These are phyloP conservation scores for Endoconidiophora polonica DNA, from an alignment of 2,329 filamentous ascomycete genomes.

Conservation along the genomic window DNA sequence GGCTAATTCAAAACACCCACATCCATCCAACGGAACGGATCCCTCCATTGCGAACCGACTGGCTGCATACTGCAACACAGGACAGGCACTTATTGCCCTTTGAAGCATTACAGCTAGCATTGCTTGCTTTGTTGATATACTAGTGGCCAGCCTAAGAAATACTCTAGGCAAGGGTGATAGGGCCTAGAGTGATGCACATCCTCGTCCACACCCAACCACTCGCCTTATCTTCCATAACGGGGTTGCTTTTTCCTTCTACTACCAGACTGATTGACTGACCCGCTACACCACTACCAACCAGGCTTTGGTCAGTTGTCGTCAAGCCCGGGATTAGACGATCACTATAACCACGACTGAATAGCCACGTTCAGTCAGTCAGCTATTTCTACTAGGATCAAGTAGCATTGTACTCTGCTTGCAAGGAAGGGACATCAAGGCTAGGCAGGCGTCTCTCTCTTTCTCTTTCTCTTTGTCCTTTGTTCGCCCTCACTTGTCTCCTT, in stretches of 20 bases:
- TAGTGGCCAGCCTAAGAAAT: neutral
- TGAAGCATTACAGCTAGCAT: too few species aligned
- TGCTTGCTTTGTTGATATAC: neutral
- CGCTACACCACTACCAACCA: neutral
- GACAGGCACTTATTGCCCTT: neutral
- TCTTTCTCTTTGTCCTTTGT: too few species aligned
- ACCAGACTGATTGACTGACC: neutral
- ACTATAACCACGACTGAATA: neutral
- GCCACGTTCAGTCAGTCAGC: neutral
- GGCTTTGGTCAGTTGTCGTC: neutral
- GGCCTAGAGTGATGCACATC: conserved; percentile 7
- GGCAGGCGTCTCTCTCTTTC: too few species aligned
- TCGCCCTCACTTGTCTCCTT: too few species aligned
- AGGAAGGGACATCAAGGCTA: too few species aligned
- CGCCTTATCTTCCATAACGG: conserved; percentile 5
- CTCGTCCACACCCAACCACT: conserved; percentile 7
- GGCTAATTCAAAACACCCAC: neutral
- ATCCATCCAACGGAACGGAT: neutral
- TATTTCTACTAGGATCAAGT: too few species aligned
- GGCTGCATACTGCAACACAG: neutral
- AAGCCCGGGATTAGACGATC: too few species aligned
- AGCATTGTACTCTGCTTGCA: too few species aligned
- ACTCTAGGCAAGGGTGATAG: neutral
- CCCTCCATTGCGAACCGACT: too few species aligned
- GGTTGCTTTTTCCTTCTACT: conserved; percentile 1